Conservation (phyloP, 176 grass and related monocot species). For the Eremochloa ophiuroides region DNA sequence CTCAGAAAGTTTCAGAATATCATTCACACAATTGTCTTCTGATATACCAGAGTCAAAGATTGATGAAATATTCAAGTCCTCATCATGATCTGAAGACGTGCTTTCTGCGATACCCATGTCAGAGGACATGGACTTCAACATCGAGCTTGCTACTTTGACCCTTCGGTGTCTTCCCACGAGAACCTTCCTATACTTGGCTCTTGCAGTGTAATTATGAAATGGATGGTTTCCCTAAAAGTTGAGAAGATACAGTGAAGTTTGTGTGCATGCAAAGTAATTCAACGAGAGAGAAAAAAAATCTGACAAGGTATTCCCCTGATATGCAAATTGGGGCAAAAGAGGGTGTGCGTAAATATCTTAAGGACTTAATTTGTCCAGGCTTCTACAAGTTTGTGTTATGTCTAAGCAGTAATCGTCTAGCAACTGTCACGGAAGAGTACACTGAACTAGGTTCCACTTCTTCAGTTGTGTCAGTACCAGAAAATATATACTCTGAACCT, state of each 20-base stretch:
- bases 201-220: constrained; percentile 94
- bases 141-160: constrained; percentile 29
- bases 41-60: constrained; percentile 20
- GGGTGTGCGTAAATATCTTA: neutral
- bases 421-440: neutral
- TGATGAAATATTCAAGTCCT: constrained; percentile 30
- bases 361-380: neutral
- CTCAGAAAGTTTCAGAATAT: constrained; percentile 27
- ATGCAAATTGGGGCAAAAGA: neutral
- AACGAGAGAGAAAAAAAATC: neutral
- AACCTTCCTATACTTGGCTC: constrained; percentile 76
- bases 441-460: neutral
- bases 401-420: neutral
- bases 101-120: constrained; percentile 27
- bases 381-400: constrained; percentile 1
- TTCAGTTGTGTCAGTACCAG: neutral
- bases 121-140: constrained; percentile 23
- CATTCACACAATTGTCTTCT: constrained; percentile 27
- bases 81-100: constrained; percentile 25
- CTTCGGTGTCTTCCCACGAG: constrained; percentile 33
- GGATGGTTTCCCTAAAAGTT: constrained; percentile 74
- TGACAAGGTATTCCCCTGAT: neutral
- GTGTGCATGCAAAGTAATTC: neutral
- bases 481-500: neutral
- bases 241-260: neutral